Base-by-base conservation (phyloP, 345 rosid species). In the Citrus mangshanensis region DNA sequence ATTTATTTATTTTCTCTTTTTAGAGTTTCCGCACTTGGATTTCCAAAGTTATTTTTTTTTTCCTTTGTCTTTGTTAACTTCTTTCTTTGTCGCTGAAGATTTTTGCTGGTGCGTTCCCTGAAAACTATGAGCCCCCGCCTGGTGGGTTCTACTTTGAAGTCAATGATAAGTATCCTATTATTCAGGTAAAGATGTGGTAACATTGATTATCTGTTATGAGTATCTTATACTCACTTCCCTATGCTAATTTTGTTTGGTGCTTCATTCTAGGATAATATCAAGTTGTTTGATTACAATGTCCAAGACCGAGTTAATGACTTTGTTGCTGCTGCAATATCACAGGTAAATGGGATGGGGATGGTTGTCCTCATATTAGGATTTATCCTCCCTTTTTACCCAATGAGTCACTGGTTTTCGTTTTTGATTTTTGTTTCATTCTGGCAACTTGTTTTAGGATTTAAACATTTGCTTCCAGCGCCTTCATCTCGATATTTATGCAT, bases 71-170 rank as follows among this genome's bases (percentile, higher is more conserved):
- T 75, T 77, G 68, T 77, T 72, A 56, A 54, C 69, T 75, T 79
- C 67, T 75, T 79, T 60, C 27, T 65, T 76, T 66, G 38, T 46
- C 79, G 58, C 60, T 79, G 74, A 84, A 96, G 98, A 96, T 96
- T 73, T 96, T 94, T 89, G 92, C 99, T 35, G 97, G 98, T 83
- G 97, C 98, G 68, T 96, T 96, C 77, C 99, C 99, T 25, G 49
- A 85, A 76, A 86, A 94, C 81, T 96, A 96, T 73, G 99, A 96
- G 76, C 99, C 98, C 75, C 98, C 99, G 14, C 83, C 97, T 62
- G 97, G 91, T 80, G 97, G 89, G 79, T 96, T 96, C 89, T 92
- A 93, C 87, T 96, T 86, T 84, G 99, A 96, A 89, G 93, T 96
- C 84, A 92, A 86, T 24, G 97, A 86, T 87, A 84, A 79, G 70